Conservation (phyloP, 495 filamentous ascomycete genomes). For the Penicillium paradoxum region DNA sequence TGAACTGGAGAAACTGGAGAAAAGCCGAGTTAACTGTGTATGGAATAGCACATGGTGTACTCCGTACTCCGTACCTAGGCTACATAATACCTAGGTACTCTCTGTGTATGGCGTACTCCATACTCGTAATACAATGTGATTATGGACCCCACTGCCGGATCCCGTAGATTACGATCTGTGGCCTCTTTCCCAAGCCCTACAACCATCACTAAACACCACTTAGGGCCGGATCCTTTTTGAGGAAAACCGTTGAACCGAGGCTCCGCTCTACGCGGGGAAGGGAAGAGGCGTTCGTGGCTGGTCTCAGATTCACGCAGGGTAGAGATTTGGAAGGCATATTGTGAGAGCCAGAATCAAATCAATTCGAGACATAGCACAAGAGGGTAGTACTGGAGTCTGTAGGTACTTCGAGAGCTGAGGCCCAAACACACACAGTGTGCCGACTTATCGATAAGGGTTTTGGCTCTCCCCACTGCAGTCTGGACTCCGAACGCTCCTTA, state of each 20-base stretch:
- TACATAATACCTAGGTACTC: too few species aligned
- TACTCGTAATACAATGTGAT: slow-evolving; percentile 3
- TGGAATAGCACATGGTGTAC: not conserved
- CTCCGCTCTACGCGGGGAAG: slow-evolving; percentile 5
- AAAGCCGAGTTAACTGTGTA: not conserved
- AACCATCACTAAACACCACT: not conserved
- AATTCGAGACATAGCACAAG: not conserved
- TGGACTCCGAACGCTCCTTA: not conserved
- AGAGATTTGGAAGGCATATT: not conserved
- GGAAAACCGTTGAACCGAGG: slow-evolving; percentile 11
- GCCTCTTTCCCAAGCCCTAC: slow-evolving; percentile 5
- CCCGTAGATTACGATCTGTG: slow-evolving; percentile 3
- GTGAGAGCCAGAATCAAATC: not conserved
- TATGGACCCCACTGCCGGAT: slow-evolving; percentile 4
- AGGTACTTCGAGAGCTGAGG: too few species aligned
- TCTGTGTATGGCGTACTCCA: too few species aligned
- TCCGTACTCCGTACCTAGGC: too few species aligned
- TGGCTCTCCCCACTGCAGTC: not conserved
- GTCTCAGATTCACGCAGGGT: slow-evolving; percentile 6
- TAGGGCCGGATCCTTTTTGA: not conserved
- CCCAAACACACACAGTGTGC: not conserved
- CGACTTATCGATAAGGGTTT: not conserved
- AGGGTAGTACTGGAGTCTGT: not conserved
- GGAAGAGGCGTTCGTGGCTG: slow-evolving; percentile 6
- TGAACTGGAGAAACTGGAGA: not conserved